Conservation (phyloP, 805 yeast species). For the Saturnispora sekii region DNA sequence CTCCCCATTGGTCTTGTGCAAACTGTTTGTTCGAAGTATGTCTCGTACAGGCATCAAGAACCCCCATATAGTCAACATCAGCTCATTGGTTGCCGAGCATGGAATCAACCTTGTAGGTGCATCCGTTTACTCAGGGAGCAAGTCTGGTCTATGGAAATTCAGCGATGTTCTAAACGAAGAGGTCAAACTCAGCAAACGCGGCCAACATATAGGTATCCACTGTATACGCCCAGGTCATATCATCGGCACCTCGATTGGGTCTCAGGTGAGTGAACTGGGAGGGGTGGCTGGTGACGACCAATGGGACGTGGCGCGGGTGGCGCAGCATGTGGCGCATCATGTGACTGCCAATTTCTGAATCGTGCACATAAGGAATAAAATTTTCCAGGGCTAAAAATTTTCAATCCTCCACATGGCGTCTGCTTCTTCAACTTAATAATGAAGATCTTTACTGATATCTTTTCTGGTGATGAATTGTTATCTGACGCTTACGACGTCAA, state of each 20-base stretch:
- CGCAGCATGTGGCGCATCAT: conserved; percentile 10
- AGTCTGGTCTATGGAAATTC: conserved; percentile 60
- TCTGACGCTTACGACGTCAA: conserved; percentile 94
- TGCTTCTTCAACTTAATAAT: conserved; percentile 15
- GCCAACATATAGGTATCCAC: conserved; percentile 48
- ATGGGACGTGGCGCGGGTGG: neutral
- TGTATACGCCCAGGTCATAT: conserved; percentile 61
- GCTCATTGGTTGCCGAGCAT: conserved; percentile 50
- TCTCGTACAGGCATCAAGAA: conserved; percentile 25
- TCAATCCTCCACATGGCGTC: conserved; percentile 7
- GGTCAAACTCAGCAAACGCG: conserved; percentile 25
- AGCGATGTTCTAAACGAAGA: conserved; percentile 53
- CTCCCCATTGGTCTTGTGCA: conserved; percentile 53
- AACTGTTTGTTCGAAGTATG: conserved; percentile 43
- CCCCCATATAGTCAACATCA: conserved; percentile 46
- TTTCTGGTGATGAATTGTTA: conserved; percentile 91
- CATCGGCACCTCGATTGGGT: conserved; percentile 58
- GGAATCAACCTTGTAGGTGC: conserved; percentile 35
- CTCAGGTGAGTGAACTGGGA: conserved; percentile 16
- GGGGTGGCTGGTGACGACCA: neutral
- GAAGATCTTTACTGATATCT: conserved; percentile 55
- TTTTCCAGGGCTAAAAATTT: conserved; percentile 7
- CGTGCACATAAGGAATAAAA: conserved; percentile 5
- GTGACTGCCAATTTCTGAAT: conserved; percentile 2
- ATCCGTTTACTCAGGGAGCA: conserved; percentile 56